Conservation (phyloP, 331 rosid genomes). For the Saraca asoca region DNA sequence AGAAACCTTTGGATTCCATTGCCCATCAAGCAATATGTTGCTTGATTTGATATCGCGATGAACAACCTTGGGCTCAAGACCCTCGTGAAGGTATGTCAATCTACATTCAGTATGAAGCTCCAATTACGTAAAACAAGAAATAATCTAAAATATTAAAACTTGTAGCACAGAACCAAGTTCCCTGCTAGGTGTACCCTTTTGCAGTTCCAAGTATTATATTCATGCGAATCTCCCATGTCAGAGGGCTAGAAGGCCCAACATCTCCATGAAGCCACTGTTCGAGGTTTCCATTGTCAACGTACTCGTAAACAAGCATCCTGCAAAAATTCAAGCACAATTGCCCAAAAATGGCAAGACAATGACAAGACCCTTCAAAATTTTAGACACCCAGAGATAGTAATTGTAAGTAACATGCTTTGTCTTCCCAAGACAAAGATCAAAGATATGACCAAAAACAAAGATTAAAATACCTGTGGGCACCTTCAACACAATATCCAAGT, state of each 20-base stretch:
- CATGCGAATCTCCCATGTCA: constrained; percentile 85
- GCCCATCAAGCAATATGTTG: constrained; percentile 78
- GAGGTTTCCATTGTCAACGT: constrained; percentile 78
- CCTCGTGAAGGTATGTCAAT: constrained; percentile 81
- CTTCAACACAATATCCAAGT: constrained; percentile 76
- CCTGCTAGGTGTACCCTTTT: constrained; percentile 58
- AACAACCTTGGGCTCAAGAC: constrained; percentile 87
- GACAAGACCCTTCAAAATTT: no score
- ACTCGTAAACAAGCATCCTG: constrained; percentile 94
- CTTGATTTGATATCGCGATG: constrained; percentile 87
- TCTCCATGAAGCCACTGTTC: constrained; percentile 95
- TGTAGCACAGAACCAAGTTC: neutral
- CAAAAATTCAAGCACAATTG: neutral
- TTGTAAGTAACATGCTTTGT: no score
- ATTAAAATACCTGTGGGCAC: constrained; percentile 59
- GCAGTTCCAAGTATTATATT: constrained; percentile 78
- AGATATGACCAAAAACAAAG: neutral
- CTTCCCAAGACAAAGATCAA: no score
- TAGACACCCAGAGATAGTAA: no score
- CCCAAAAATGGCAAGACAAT: no score
- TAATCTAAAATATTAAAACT: neutral
- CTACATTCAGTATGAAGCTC: constrained; percentile 31
- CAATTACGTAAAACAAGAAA: constrained; percentile 12
- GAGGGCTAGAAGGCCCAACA: constrained; percentile 77
- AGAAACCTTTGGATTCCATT: constrained; percentile 83